These are phyloP conservation scores for Vigna reflexopilosa DNA, from an alignment of 306 rosid species.

Conservation along the genomic window DNA sequence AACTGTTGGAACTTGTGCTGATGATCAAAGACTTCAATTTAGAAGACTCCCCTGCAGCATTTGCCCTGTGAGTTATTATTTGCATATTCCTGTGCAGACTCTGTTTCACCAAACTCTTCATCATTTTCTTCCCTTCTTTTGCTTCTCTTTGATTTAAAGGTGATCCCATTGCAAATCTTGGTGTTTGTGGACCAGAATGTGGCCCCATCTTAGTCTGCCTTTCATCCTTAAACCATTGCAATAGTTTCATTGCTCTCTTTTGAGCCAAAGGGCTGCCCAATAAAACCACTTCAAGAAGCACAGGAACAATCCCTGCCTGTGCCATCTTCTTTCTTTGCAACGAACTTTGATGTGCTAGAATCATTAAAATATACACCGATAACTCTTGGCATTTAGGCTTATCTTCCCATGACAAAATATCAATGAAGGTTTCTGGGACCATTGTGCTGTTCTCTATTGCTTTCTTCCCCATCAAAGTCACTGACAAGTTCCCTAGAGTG, in stretches of 20 bases:
- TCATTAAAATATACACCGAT: conserved; percentile 84
- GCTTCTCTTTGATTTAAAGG: conserved; percentile 61
- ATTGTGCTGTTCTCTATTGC: conserved; percentile 67
- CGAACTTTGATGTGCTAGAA: conserved; percentile 89
- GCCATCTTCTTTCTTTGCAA: conserved; percentile 80
- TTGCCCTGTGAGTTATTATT: conserved; percentile 77
- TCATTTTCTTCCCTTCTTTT: conserved; percentile 78
- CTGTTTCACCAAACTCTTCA: conserved; percentile 92
- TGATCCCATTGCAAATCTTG: conserved; percentile 68
- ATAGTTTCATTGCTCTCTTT: conserved; percentile 79
- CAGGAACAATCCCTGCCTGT: conserved; percentile 69
- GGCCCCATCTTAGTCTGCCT: conserved; percentile 79
- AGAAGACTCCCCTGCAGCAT: conserved; percentile 60
- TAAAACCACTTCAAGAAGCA: conserved; percentile 79
- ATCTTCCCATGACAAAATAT: conserved; percentile 89
- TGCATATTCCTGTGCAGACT: conserved; percentile 88
- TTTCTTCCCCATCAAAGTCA: conserved; percentile 78
- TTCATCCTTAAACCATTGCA: conserved; percentile 92
- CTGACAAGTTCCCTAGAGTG: conserved; percentile 80
- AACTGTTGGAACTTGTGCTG: conserved; percentile 94
- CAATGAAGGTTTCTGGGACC: conserved; percentile 73
- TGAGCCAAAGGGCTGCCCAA: conserved; percentile 87
- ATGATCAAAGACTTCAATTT: conserved; percentile 72
- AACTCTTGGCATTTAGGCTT: conserved; percentile 80
- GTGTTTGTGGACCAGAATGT: conserved; percentile 94